Conservation (phyloP, 2,329 filamentous ascomycete species). For the Cyanodermella asteris region DNA sequence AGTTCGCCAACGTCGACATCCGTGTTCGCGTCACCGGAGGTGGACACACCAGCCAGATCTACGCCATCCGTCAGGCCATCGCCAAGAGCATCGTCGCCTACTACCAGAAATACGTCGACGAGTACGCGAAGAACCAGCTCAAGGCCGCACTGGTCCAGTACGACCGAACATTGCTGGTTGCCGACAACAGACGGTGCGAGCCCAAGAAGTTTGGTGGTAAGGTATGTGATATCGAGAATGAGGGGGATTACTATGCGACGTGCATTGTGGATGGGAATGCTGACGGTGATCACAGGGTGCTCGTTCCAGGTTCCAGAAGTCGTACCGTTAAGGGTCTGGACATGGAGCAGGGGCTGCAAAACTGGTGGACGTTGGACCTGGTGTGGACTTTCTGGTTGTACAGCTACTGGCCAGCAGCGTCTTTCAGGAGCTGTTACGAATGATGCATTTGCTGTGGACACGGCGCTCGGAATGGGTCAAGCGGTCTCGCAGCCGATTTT, state of each 20-base stretch:
- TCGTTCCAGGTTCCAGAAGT: constrained; percentile 95
- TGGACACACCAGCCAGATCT: constrained; percentile 94
- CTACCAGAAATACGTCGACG: constrained; percentile 99
- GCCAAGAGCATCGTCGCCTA: constrained; percentile 93
- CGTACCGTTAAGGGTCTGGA: constrained; percentile 65
- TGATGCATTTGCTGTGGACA: no score
- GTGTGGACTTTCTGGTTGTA: no score
- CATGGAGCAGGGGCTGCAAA: no score
- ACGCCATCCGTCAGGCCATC: constrained; percentile 97
- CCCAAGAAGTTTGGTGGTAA: constrained; percentile 66
- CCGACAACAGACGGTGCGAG: constrained; percentile 97
- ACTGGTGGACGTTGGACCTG: no score
- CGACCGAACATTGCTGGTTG: constrained; percentile 92
- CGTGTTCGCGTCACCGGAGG: constrained; percentile 87
- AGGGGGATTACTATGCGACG: background rate
- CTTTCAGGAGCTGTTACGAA: no score
- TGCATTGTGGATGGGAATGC: constrained; percentile 21
- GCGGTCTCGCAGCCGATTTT: no score
- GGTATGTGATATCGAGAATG: constrained; percentile 5
- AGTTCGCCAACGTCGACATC: constrained; percentile 93
- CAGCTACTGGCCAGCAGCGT: no score
- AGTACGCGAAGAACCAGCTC: constrained; percentile 99
- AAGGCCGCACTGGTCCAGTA: constrained; percentile 93
- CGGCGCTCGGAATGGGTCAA: no score
- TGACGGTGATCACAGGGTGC: constrained; percentile 65